A percentile compares a stretch with the other conserved stretches of the same genome.
Conservation (phyloP, 202 grass and related monocot species). For the Musa balbisiana region DNA sequence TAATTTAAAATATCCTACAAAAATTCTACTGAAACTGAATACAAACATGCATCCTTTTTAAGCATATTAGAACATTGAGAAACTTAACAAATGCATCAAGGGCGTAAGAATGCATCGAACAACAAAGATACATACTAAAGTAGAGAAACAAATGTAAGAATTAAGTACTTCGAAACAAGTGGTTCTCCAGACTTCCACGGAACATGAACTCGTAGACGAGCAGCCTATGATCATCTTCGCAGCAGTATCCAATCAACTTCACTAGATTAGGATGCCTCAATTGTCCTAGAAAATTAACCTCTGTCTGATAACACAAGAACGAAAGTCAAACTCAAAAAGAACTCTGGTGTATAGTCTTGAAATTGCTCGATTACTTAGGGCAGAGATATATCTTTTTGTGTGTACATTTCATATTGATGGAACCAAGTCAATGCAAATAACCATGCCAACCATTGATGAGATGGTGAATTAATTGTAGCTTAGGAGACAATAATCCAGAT, state of each 20-base stretch:
- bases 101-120: background rate
- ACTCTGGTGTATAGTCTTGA: background rate
- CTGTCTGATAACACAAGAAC: constrained; percentile 43
- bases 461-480: background rate
- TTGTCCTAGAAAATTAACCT: constrained; percentile 94
- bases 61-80: background rate
- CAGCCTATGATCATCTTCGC: constrained; percentile 90
- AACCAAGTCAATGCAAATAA: background rate
- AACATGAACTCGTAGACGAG: constrained; percentile 99
- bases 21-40: background rate
- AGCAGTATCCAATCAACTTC: constrained; percentile 97
- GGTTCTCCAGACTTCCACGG: constrained; percentile 97
- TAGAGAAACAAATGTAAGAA: constrained; percentile 20
- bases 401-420: background rate
- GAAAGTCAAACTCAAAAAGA: constrained; percentile 19
- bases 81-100: background rate
- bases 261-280: constrained; percentile 97
- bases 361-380: background rate
- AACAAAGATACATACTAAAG: background rate
- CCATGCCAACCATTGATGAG: background rate
- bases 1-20: too few species aligned
- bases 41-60: background rate
- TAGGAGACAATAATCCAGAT: background rate
- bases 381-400: background rate
- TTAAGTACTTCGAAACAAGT: constrained; percentile 89